Conservation (phyloP, 768 basidiomycete species). For the Rickenella mellea region DNA sequence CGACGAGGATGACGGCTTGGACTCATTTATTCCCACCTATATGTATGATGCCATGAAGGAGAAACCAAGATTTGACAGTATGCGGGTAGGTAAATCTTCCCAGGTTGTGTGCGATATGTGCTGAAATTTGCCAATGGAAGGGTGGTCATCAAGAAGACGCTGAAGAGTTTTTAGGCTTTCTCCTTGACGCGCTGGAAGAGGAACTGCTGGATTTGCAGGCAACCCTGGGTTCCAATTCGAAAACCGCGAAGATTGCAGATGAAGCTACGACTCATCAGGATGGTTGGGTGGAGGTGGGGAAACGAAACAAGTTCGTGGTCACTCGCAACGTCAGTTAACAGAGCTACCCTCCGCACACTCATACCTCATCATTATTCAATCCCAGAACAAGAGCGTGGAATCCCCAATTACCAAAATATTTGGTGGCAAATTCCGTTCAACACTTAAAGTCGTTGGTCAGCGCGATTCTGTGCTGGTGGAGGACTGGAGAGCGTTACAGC, state of each 20-base stretch:
- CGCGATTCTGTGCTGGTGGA: slow-evolving; percentile 84
- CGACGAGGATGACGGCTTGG: slow-evolving; percentile 34
- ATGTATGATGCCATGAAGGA: slow-evolving; percentile 91
- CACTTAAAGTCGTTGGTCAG: slow-evolving; percentile 70
- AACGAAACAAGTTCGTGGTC: slow-evolving; percentile 68
- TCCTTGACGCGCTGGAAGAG: slow-evolving; percentile 89
- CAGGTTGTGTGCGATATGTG: background rate
- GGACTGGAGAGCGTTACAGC: slow-evolving; percentile 80
- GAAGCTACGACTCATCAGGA: slow-evolving; percentile 39
- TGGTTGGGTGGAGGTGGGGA: slow-evolving; percentile 92
- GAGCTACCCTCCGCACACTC: slow-evolving; percentile 1
- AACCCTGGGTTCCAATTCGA: slow-evolving; percentile 34
- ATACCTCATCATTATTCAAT: slow-evolving; percentile 1
- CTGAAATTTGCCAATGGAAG: slow-evolving; percentile 21
- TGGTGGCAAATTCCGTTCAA: slow-evolving; percentile 84
- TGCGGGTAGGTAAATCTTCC: slow-evolving; percentile 57
- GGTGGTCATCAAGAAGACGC: slow-evolving; percentile 96
- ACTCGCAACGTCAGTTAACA: slow-evolving; percentile 66
- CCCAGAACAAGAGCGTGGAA: slow-evolving; percentile 67
- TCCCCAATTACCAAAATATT: slow-evolving; percentile 90
- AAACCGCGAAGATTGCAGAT: slow-evolving; percentile 20
- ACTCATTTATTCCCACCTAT: slow-evolving; percentile 76
- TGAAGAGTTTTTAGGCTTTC: slow-evolving; percentile 98
- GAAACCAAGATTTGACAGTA: slow-evolving; percentile 87
- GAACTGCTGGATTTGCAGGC: slow-evolving; percentile 67